Conservation (phyloP, 2,329 filamentous ascomycete species). For the Ceratocystis cacaofunesta region DNA sequence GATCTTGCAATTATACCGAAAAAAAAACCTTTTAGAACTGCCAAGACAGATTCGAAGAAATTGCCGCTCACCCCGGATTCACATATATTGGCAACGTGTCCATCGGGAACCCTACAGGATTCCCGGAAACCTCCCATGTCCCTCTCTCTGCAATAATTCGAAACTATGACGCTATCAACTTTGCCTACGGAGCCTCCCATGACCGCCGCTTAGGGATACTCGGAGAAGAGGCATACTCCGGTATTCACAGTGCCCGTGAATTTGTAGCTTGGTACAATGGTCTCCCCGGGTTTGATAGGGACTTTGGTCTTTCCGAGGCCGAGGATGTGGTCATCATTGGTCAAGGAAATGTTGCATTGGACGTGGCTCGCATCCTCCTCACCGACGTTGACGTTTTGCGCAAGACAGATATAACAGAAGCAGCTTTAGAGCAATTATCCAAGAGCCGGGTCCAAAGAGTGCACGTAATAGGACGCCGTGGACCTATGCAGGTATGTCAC, state of each 20-base stretch:
- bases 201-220: slow-evolving; percentile 67
- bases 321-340: slow-evolving; percentile 81
- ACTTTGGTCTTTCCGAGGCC: slow-evolving; percentile 51
- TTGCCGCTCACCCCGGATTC: slow-evolving; percentile 68
- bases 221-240: slow-evolving; percentile 57
- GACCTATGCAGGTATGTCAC: slow-evolving; percentile 55
- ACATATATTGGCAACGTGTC: slow-evolving; percentile 83
- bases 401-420: slow-evolving; percentile 77
- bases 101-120: slow-evolving; percentile 41
- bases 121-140: slow-evolving; percentile 22
- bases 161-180: slow-evolving; percentile 83
- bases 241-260: slow-evolving; percentile 74
- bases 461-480: slow-evolving; percentile 74
- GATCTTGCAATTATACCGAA: not conserved
- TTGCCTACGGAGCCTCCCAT: slow-evolving; percentile 80
- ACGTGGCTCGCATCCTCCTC: slow-evolving; percentile 79
- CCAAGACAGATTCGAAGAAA: slow-evolving; percentile 81
- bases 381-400: slow-evolving; percentile 57
- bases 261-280: slow-evolving; percentile 99
- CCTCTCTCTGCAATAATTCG: slow-evolving; percentile 49
- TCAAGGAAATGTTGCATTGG: slow-evolving; percentile 90
- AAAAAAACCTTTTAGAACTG: slow-evolving; percentile 51
- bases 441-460: slow-evolving; percentile 64
- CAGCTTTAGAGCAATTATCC: slow-evolving; percentile 59
- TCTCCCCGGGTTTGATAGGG: slow-evolving; percentile 59